Evolutionary conservation across 106 monocot species (phyloP), one percentile per base, ranked within the genome.

Genomic region (Allium sativum): DNA sequence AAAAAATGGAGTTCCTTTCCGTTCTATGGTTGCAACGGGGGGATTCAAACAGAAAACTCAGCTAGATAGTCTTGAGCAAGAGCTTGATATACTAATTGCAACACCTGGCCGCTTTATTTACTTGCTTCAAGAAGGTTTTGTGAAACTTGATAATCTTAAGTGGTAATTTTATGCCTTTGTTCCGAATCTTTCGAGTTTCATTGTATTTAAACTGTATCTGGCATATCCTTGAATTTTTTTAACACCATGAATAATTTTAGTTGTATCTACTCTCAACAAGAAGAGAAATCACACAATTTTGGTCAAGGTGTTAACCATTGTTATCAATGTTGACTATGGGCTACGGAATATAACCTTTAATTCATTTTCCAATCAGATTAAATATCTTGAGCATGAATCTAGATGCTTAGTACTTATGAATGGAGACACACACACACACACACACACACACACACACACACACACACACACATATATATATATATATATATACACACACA

Each of bases 31-130:
- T 56, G 85, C 81, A 65, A 99, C 98, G 5, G 98, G 98, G 7
- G 98, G 98, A 43, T 99, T 99, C 61, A 77, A 83, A 21, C 92
- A 92, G 62, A 98, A 85, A 74, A 90, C 94, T 44, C 94, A 95
- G 67, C 58, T 95, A 44, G 90, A 90, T 17, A 82, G 42, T 59
- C 74, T 99, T 59, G 59, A 85, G n/a, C 84, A 92, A 53, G 85
- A 88, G 40, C 43, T 92, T 42, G 98, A 99, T 75, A 81, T 99
- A 61, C 80, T 99, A 57, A 88, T 92, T 64, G 92, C 88, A 48
- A 99, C 92, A 71, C 88, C 92, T 70, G 98, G 98, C 12, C 87
- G 88, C 20, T 88, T 92, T 67, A 71, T 81, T 61, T 92, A 67
- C 62, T 74, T 99, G 19, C 79, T 82, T 71, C 80, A 88, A 40